Evolutionary conservation across 2,329 filamentous ascomycete genomes (phyloP), one percentile per base, ranked within the genome.

Genomic region (Phaeosphaeria sp.): DNA sequence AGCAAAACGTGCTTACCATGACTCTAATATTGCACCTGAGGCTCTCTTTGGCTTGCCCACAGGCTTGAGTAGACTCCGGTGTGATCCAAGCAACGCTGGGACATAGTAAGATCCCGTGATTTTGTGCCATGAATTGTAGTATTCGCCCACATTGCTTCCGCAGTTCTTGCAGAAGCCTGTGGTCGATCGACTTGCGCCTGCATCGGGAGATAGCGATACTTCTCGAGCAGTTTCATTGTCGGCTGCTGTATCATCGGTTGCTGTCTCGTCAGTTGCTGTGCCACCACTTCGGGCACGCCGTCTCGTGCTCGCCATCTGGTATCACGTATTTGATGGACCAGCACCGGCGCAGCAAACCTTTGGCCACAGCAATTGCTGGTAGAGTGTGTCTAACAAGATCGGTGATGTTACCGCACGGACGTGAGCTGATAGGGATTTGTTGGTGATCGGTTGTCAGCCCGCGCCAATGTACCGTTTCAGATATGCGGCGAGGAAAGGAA

Each of bases 71-170:
- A 68, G 65, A 48, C 63, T 67, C 44, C 59, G 69, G 67, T 76
- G 77, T 47, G 75, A 75, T 50, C 66, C 74, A 42, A 71, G 64
- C 51, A 75, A 55, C 3, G 73, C 62, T 33, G 77, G 76, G 27
- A 74, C 63, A 56, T 72, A 77, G 58, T 77, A 77, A 49, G 66
- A 68, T 33, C 66, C 59, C 23, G 76, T 77, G 55, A 76, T 59
- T 53, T 67, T 67, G 60, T 66, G 59, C 73, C 73, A 79, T 54
- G 67, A 67, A 56, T 78, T 78, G 62, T 70, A 77, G 59, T 76
- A 78, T 18, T 76, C 67, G 54, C 74, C 77, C 51, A 77, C 55
- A 7, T 55, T 51, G 49, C 51, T 48, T 5, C 59, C 46, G 62
- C 76, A 78, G 20, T 55, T 66, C 42, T 61, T 64, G 67, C 75